These are phyloP conservation scores for Setaria viridis DNA, from an alignment of 202 grass and related monocot genomes.

Conservation along the genomic window DNA sequence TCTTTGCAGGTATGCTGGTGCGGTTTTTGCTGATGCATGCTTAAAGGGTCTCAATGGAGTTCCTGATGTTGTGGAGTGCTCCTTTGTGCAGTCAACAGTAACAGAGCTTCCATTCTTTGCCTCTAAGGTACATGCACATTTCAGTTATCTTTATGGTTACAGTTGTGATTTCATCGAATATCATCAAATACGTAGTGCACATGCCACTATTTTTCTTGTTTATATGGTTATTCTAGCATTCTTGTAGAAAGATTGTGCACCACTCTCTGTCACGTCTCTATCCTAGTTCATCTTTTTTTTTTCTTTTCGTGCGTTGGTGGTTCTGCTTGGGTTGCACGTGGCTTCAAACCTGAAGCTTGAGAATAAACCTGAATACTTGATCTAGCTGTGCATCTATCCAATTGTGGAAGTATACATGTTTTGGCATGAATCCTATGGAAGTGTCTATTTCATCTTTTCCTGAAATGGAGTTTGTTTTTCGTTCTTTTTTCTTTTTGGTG, in stretches of 20 bases:
- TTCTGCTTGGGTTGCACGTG: background rate
- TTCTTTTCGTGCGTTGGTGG: background rate
- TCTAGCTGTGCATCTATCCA: background rate
- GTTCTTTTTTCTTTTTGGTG: background rate
- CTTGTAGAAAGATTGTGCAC: background rate
- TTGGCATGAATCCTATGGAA: background rate
- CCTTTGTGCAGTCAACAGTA: conserved; percentile 87
- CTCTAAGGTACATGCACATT: conserved; percentile 55
- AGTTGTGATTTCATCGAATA: conserved; percentile 15
- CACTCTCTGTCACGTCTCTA: background rate
- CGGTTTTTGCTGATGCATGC: conserved; percentile 95
- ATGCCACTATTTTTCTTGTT: background rate
- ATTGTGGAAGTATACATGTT: background rate
- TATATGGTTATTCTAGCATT: background rate
- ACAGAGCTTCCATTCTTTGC: conserved; percentile 95
- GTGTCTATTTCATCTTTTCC: background rate
- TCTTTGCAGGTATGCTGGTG: conserved; percentile 82
- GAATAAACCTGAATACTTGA: background rate
- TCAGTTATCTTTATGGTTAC: conserved; percentile 27
- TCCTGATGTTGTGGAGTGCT: conserved; percentile 81
- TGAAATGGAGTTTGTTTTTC: background rate
- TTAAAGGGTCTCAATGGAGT: conserved; percentile 91
- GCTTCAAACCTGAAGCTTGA: background rate
- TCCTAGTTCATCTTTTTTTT: background rate
- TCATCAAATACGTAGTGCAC: conserved; percentile 16